These are phyloP conservation scores for Magnolia kwangsiensis DNA, from an alignment of 164 flowering plant species.

Conservation along the genomic window DNA sequence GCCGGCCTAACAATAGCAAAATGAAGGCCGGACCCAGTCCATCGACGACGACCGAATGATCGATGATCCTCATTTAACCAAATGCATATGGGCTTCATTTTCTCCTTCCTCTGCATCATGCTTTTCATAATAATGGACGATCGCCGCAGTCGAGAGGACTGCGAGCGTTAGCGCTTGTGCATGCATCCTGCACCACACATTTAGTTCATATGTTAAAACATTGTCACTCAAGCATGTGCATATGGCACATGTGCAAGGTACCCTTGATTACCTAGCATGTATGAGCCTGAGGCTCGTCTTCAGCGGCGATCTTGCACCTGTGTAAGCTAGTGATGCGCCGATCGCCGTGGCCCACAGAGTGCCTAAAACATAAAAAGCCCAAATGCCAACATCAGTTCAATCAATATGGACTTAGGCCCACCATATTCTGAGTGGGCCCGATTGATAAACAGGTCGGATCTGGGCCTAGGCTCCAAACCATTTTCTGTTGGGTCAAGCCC, in stretches of 20 bases:
- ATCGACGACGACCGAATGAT: too few relatives aligned
- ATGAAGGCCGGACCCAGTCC: too few relatives aligned
- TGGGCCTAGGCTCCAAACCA: too few relatives aligned
- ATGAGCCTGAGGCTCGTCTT: slow-evolving; percentile 81
- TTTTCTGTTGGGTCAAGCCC: too few relatives aligned
- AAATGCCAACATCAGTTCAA: background rate
- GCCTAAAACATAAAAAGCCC: slow-evolving; percentile 30
- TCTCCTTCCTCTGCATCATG: background rate
- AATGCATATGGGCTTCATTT: background rate
- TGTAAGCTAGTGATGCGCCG: slow-evolving; percentile 60
- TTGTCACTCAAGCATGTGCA: background rate
- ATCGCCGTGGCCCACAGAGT: slow-evolving; percentile 70
- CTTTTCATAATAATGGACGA: slow-evolving; percentile 44
- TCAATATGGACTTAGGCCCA: too few relatives aligned
- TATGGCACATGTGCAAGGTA: too few relatives aligned
- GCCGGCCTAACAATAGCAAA: too few relatives aligned
- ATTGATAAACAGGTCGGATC: too few relatives aligned
- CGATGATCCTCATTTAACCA: background rate
- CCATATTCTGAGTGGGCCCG: too few relatives aligned
- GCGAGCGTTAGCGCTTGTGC: slow-evolving; percentile 82
- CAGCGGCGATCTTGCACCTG: slow-evolving; percentile 38
- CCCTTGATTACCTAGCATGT: slow-evolving; percentile 61
- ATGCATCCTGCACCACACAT: slow-evolving; percentile 58
- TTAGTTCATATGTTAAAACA: background rate
- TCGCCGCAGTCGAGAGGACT: slow-evolving; percentile 74